These are phyloP conservation scores for Lentithecium fluviatile DNA, from an alignment of 495 filamentous ascomycete genomes.

Conservation along the genomic window DNA sequence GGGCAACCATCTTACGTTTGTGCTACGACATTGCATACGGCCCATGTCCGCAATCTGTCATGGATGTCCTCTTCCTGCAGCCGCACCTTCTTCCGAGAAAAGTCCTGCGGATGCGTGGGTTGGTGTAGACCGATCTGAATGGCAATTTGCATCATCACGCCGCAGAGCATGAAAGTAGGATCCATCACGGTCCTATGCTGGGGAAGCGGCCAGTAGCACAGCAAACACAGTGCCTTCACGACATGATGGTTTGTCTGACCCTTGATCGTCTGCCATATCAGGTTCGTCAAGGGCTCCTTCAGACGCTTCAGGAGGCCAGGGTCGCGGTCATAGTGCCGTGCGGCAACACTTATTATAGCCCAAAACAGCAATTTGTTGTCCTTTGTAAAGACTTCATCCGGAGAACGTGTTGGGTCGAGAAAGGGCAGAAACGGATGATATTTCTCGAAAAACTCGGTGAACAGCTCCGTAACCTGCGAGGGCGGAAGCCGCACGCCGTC, in stretches of 20 bases:
- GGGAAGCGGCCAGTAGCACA: slow-evolving; percentile 90
- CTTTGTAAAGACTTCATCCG: slow-evolving; percentile 73
- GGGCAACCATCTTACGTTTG: slow-evolving; percentile 58
- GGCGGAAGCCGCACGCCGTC: slow-evolving; percentile 72
- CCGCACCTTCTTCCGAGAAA: slow-evolving; percentile 77
- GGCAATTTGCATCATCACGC: slow-evolving; percentile 89
- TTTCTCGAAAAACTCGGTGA: slow-evolving; percentile 71
- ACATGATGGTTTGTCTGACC: slow-evolving; percentile 83
- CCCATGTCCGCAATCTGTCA: slow-evolving; percentile 87
- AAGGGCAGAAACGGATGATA: slow-evolving; percentile 88
- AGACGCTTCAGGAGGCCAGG: slow-evolving; percentile 66
- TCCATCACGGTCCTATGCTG: slow-evolving; percentile 82
- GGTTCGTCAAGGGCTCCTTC: slow-evolving; percentile 66
- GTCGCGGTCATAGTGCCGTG: slow-evolving; percentile 69
- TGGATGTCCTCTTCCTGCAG: slow-evolving; percentile 80
- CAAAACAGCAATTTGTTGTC: slow-evolving; percentile 79
- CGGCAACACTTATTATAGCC: slow-evolving; percentile 79
- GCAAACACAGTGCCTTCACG: slow-evolving; percentile 84
- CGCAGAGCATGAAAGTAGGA: slow-evolving; percentile 85
- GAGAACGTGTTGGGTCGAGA: slow-evolving; percentile 61
- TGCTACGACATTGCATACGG: slow-evolving; percentile 88
- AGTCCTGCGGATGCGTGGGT: slow-evolving; percentile 87
- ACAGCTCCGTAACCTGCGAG: slow-evolving; percentile 71
- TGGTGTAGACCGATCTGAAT: slow-evolving; percentile 89
- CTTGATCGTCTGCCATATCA: slow-evolving; percentile 81